Conservation (phyloP, 257 asterid species). For the Jacaranda mimosifolia region DNA sequence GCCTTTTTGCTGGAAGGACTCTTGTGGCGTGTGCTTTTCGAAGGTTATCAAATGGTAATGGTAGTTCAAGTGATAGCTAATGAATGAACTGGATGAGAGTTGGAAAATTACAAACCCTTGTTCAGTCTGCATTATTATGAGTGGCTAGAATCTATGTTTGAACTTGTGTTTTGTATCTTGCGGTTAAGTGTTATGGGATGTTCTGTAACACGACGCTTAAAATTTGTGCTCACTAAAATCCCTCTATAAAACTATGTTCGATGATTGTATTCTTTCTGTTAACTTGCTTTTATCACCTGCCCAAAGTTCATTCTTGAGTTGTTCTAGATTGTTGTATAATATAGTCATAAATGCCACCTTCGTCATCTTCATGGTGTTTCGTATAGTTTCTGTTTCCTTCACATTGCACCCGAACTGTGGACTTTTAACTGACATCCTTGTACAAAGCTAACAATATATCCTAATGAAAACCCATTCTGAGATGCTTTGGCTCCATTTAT, state of each 20-base stretch:
- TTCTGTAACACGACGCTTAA: background rate
- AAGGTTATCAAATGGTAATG: constrained; percentile 60
- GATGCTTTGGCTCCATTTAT: background rate
- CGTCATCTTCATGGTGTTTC: background rate
- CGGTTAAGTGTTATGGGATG: background rate
- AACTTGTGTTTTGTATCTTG: constrained; percentile 25
- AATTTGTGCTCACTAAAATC: constrained; percentile 15
- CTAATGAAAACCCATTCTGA: background rate
- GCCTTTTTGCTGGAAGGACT: constrained; percentile 61
- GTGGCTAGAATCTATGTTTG: constrained; percentile 12
- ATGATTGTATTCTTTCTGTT: constrained; percentile 16
- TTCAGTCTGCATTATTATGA: constrained; percentile 20
- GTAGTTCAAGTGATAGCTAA: constrained; percentile 47
- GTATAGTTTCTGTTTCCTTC: background rate
- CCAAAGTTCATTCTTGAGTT: constrained; percentile 2
- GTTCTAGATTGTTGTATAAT: background rate
- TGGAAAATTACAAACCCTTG: constrained; percentile 31
- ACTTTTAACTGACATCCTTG: background rate
- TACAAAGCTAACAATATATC: background rate
- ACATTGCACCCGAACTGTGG: background rate
- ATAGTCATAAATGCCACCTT: background rate
- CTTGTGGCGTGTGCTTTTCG: constrained; percentile 72
- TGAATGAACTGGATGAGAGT: constrained; percentile 39
- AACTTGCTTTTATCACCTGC: background rate
- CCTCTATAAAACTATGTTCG: background rate